Base-by-base conservation (phyloP, 768 basidiomycete genomes). In the Leccinum broughii region DNA sequence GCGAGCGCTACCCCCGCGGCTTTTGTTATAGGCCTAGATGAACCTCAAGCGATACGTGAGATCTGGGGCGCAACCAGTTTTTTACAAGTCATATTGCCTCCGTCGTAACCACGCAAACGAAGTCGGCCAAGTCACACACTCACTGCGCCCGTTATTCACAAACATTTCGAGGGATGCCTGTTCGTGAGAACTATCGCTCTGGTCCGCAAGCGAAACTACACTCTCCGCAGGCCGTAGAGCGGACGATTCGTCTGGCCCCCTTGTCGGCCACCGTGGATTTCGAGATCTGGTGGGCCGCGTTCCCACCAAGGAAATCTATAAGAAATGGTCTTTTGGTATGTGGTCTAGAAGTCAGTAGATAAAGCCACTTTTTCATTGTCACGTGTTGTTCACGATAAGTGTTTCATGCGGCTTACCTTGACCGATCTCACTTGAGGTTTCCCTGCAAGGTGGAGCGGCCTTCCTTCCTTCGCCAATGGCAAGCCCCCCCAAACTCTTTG, bases 391-490 rank as follows among this genome's bases (percentile, higher is more conserved):
- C n/a, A 20, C 44, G 44, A 22, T 22, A 46, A 46, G 44, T n/a
- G 20, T 22, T 46, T n/a, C 53, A 54, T 35, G 35, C 35, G 35
- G 28, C 28, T 9, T 55, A 10, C n/a, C 30, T n/a, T 56, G 11
- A 2, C 55, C 37, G 37, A 17, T 17, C 22, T 35, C 26, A 57
- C 41, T 22, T 54, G 30, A 54, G 53, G 34, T 37, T 34, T 22
- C 44, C 49, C 63, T 26, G 37, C 54, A 46, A 24, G 1, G 8
- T 32, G 46, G 37, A 60, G 11, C 17, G 15, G 22, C 54, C 44
- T 59, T 0, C n/a, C 54, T 26, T 64, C 56, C 32, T 55, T 60
- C 44, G 20, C 57, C 51, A 56, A 34, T 28, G 48, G 51, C 17
- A 48, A 64, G 17, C 34, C 17, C 3, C 17, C 51, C 57, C 34